phyloP scores from a whole-genome alignment of 169 alveolate genomes.

The Eimeria necatrix region DNA sequence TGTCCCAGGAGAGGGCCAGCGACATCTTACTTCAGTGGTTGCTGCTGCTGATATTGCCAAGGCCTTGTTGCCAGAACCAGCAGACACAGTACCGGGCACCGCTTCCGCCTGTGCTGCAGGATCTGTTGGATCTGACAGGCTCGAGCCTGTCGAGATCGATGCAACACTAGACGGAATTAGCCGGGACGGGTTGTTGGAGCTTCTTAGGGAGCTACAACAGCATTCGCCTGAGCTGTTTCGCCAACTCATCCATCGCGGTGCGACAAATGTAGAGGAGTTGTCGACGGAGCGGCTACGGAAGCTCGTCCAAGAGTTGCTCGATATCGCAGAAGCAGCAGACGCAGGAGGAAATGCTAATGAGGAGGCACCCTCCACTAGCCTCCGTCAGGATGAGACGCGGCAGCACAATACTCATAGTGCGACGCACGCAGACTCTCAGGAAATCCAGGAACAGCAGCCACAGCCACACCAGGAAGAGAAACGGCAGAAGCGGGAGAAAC shows the following conservation, averaged over 20 bases:
- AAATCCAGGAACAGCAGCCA: not conserved
- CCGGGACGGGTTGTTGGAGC: slow-evolving; percentile 50
- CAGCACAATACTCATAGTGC: not conserved
- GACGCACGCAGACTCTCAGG: not conserved
- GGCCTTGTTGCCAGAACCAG: not conserved
- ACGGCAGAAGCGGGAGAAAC: not conserved
- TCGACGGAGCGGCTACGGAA: slow-evolving; percentile 43
- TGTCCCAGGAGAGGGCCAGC: not conserved
- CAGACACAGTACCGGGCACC: not conserved
- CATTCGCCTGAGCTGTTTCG: not conserved
- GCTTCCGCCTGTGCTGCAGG: not conserved
- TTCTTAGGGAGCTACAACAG: slow-evolving; percentile 16
- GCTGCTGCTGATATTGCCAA: not conserved
- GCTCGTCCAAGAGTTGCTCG: slow-evolving; percentile 18
- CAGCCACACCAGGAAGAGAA: not conserved
- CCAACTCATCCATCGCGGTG: not conserved
- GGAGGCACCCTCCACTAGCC: not conserved
- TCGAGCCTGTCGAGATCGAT: slow-evolving; percentile 32
- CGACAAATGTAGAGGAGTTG: not conserved
- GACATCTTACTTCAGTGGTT: not conserved
- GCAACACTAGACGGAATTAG: slow-evolving; percentile 59
- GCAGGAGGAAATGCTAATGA: not conserved
- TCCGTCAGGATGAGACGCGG: not conserved
- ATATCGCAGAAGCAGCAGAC: slow-evolving; percentile 44
- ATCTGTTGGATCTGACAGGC: not conserved